Base-by-base conservation (phyloP, 805 yeast genomes). In the Torulaspora franciscae region DNA sequence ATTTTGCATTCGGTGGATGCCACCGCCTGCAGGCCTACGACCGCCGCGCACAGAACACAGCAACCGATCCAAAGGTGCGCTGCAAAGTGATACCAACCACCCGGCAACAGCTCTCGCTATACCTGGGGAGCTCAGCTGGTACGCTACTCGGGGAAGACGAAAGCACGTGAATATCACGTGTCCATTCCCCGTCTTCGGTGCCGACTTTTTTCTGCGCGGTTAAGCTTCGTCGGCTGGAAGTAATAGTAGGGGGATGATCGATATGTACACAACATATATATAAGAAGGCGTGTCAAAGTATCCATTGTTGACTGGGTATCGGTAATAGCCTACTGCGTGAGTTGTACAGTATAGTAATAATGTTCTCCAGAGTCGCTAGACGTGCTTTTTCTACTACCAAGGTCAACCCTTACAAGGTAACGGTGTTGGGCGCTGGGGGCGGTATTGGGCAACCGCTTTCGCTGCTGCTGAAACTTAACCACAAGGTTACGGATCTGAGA, bases 381-480 rank as follows among this genome's bases (percentile, higher is more conserved):
- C 77, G 85, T 73, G 67, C 77, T 40, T 85, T 85, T 72, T 80
- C 90, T 32, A 75, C 86, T 37, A 67, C 86, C 40, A 75, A 83
- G 43, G 62, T 82, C 34, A 65, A 77, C 54, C 81, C 85, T 61
- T 84, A 83, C 76, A 83, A 83, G 69, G 90, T 84, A 46, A 73
- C 89, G 67, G 88, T 84, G 46, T 70, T 82, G 61, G 91, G 91
- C 69, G 91, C 90, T 55, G 82, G 81, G 56, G 90, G 98, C 73
- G 98, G 98, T 70, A 91, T 90, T 69, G 98, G 98, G 54, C 91
- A 84, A 72, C 95, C 95, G 50, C 70, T 85, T 57, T 85, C 91
- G 39, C 73, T 86, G 49, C 76, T 91, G 64, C 69, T 90, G 73
- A 90, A 91, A 75, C 76, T 85, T 65, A 87, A 88, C 81, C 83